Percentiles rank a stretch among this genome's conserved stretches.
phyloP scores from a whole-genome alignment of 805 yeast species.

The Metschnikowia santaceciliae region DNA sequence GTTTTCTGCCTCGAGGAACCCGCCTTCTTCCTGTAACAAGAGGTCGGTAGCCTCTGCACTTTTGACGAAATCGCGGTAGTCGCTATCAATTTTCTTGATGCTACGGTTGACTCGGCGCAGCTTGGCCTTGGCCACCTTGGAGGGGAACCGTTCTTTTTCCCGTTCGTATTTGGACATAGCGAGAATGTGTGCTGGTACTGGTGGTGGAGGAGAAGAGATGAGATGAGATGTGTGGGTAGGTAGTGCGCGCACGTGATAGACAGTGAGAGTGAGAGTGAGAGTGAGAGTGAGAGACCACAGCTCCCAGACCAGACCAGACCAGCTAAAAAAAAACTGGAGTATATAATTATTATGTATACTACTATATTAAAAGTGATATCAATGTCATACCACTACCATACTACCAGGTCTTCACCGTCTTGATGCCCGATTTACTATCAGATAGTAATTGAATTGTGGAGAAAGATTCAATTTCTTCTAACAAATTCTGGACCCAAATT shows the following conservation, averaged over 20 bases:
- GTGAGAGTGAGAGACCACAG: no score
- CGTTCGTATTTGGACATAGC: constrained; percentile 14
- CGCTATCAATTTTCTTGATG: constrained; percentile 62
- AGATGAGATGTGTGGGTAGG: neutral
- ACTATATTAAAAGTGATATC: no score
- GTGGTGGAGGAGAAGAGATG: neutral
- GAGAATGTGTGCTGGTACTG: neutral
- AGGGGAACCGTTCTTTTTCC: constrained; percentile 15
- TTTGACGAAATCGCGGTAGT: constrained; percentile 72
- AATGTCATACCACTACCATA: no score
- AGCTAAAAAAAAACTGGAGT: no score
- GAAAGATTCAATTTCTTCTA: no score
- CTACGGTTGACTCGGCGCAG: constrained; percentile 25
- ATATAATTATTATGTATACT: no score
- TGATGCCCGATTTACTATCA: no score
- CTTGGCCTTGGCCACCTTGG: constrained; percentile 14
- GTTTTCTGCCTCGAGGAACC: constrained; percentile 89
- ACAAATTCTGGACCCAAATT: no score
- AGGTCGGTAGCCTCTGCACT: constrained; percentile 86
- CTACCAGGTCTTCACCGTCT: no score
- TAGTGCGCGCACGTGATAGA: neutral
- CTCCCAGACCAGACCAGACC: no score
- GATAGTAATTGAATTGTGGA: no score
- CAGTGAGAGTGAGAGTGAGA: no score
- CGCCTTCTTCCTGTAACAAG: constrained; percentile 77